These are phyloP conservation scores for Rhinocladiella mackenziei DNA, from an alignment of 2,329 filamentous ascomycete genomes.

Conservation along the genomic window DNA sequence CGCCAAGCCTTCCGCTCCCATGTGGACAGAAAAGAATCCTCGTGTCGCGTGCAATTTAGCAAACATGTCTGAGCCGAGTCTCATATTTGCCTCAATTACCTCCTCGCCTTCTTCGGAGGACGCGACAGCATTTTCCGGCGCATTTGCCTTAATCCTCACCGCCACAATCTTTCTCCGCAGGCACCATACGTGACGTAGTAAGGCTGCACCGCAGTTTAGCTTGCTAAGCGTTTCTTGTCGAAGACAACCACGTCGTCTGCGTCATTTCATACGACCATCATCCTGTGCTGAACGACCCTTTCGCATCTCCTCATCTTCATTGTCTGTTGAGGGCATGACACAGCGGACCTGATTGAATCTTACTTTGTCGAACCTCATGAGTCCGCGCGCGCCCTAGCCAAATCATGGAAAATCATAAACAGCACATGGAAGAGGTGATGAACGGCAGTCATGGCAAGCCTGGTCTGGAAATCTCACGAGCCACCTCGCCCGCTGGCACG, in stretches of 20 bases:
- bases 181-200: slow-evolving; percentile 23
- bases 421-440: slow-evolving; percentile 17
- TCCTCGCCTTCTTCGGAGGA: neutral
- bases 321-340: slow-evolving; percentile 6
- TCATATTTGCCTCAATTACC: no score
- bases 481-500: slow-evolving; percentile 71
- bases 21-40: neutral
- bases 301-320: neutral
- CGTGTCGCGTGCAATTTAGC: slow-evolving; percentile 6
- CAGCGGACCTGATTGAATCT: neutral
- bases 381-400: slow-evolving; percentile 1
- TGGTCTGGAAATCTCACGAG: slow-evolving; percentile 65
- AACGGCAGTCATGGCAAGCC: slow-evolving; percentile 16
- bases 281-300: neutral
- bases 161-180: slow-evolving; percentile 6
- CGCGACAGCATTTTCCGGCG: neutral
- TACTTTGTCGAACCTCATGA: slow-evolving; percentile 9
- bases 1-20: no score
- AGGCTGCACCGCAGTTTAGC: slow-evolving; percentile 25
- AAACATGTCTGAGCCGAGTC: neutral
- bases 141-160: neutral
- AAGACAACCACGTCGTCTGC: slow-evolving; percentile 14
- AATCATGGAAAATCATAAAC: slow-evolving; percentile 20
- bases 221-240: slow-evolving; percentile 21
- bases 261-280: slow-evolving; percentile 3